A percentile compares a stretch with the other conserved stretches of the same genome.
Conservation (phyloP, 805 yeast species). For the Saccharomycopsis fodiens region DNA sequence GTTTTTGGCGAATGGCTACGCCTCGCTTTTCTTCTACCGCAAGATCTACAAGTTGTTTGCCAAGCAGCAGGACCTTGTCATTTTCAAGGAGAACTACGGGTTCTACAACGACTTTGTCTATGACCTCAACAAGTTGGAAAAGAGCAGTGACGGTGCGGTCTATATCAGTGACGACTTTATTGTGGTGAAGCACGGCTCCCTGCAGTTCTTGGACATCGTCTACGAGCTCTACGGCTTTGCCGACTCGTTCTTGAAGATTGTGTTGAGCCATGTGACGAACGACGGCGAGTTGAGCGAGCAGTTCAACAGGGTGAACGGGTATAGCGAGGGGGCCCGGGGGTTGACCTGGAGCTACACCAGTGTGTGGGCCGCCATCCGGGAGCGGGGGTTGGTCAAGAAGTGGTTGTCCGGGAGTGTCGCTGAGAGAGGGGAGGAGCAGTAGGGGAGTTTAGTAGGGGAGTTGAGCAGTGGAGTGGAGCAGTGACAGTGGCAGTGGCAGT, state of each 20-base stretch:
- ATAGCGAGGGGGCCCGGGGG: conserved; percentile 78
- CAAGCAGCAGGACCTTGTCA: conserved; percentile 36
- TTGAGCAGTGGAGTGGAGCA: too few relatives aligned
- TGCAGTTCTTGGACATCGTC: conserved; percentile 40
- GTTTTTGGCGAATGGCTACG: conserved; percentile 68
- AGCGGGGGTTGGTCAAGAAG: conserved; percentile 41
- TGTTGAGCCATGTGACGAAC: conserved; percentile 50
- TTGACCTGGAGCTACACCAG: conserved; percentile 91
- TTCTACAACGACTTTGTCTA: conserved; percentile 28
- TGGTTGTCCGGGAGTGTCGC: neutral
- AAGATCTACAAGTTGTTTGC: conserved; percentile 38
- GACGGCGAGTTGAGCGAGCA: conserved; percentile 84
- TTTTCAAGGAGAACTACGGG: conserved; percentile 27
- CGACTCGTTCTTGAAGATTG: conserved; percentile 58
- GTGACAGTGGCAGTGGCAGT: too few relatives aligned
- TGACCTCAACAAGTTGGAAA: conserved; percentile 14
- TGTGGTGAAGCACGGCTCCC: conserved; percentile 22
- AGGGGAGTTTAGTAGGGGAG: too few relatives aligned
- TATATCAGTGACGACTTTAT: conserved; percentile 5
- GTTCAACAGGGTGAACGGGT: conserved; percentile 73
- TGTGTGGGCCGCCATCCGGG: conserved; percentile 58
- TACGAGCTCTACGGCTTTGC: conserved; percentile 44
- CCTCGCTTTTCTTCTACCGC: conserved; percentile 55
- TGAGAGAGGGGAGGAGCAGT: neutral
- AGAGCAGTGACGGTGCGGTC: conserved; percentile 1